phyloP scores from a whole-genome alignment of 352 stramenopile genomes.

The Phytophthora tubulina region DNA sequence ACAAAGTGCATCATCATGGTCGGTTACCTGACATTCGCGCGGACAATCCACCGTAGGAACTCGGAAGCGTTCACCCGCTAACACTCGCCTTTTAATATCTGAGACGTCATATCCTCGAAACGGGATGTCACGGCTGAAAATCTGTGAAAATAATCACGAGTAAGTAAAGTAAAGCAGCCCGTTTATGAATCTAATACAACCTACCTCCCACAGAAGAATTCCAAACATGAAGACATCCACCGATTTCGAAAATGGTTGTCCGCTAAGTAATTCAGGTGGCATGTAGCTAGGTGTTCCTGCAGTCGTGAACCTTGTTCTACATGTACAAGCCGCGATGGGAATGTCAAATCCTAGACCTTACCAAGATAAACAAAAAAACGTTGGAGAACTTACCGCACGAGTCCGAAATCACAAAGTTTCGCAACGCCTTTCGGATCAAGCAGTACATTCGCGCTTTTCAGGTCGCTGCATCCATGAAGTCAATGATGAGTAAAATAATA shows the following conservation, averaged over 20 bases:
- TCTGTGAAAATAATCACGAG: slow-evolving; percentile 33
- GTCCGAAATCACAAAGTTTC: slow-evolving; percentile 95
- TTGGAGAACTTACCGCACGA: slow-evolving; percentile 57
- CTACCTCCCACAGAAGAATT: slow-evolving; percentile 91
- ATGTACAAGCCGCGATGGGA: neutral
- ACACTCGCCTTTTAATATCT: slow-evolving; percentile 79
- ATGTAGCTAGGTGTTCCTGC: slow-evolving; percentile 93
- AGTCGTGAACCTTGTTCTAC: slow-evolving; percentile 77
- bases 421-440: slow-evolving; percentile 69
- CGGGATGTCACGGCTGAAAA: slow-evolving; percentile 84
- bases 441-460: slow-evolving; percentile 93
- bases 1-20: neutral
- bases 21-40: slow-evolving; percentile 55
- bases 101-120: slow-evolving; percentile 78
- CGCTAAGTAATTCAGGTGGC: slow-evolving; percentile 87
- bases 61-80: slow-evolving; percentile 76
- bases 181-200: neutral
- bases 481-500: neutral
- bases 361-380: neutral
- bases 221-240: slow-evolving; percentile 96
- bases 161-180: too few species aligned
- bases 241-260: slow-evolving; percentile 86
- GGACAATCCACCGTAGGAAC: slow-evolving; percentile 83
- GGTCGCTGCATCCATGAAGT: slow-evolving; percentile 55
- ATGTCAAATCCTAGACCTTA: neutral